phyloP scores from a whole-genome alignment of 345 rosid genomes.

The Gossypium thurberi region DNA sequence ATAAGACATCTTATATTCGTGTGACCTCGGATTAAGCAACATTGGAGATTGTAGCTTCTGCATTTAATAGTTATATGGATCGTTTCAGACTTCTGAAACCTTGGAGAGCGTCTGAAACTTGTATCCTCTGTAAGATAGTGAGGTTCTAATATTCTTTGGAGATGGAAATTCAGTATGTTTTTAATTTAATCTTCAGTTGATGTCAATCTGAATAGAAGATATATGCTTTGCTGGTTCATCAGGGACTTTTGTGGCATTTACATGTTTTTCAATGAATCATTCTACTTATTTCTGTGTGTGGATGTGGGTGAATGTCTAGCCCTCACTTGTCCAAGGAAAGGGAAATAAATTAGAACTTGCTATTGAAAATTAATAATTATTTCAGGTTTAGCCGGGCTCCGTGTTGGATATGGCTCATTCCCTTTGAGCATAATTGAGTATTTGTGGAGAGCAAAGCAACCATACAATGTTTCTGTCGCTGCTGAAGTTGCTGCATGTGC shows the following conservation, averaged over 20 bases:
- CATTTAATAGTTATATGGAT: neutral
- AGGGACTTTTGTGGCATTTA: neutral
- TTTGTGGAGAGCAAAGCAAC: conserved; percentile 92
- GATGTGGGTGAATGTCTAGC: neutral
- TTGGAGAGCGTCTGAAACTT: neutral
- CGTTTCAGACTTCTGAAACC: neutral
- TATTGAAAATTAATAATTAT: neutral
- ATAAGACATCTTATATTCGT: neutral
- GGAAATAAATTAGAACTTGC: neutral
- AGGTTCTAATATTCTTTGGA: neutral
- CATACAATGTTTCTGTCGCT: conserved; percentile 91
- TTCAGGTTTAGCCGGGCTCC: conserved; percentile 85
- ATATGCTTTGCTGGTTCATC: neutral
- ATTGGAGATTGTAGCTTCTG: neutral
- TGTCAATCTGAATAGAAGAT: neutral
- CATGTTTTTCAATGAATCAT: neutral
- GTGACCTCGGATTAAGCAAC: neutral
- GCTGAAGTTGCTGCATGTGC: conserved; percentile 94
- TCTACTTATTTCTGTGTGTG: neutral
- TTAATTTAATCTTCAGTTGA: neutral
- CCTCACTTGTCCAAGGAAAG: neutral
- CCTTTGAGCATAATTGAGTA: conserved; percentile 78
- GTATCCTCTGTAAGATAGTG: neutral
- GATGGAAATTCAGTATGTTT: neutral
- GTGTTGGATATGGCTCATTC: conserved; percentile 96